Base-by-base conservation (phyloP, 2,329 filamentous ascomycete species). In the Paraphaeosphaeria sporulosa region DNA sequence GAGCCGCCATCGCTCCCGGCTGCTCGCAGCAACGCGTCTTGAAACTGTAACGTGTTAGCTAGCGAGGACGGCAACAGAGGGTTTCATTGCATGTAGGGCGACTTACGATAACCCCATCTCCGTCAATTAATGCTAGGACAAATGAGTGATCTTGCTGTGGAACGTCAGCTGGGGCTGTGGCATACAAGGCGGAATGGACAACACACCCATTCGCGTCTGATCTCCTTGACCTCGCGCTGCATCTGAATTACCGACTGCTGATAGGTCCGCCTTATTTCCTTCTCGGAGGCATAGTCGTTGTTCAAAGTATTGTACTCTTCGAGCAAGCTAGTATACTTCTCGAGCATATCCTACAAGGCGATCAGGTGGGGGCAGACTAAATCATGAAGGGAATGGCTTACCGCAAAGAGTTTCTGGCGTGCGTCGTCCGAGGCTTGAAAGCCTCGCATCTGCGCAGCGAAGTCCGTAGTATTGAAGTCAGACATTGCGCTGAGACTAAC, bases 61-160 rank as follows among this genome's bases (percentile, higher is more conserved):
- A 12, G 25, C 10, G 9, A 43, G 21, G 38, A 46, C 4, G 3
- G 32, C 13, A 13, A 32, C 4, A 8, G 30, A 9, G 10, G 30
- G 6, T 12, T 8, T 2, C 34, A 42, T 13, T 12, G 21, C 48
- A 44, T 27, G 32, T 19, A n/a, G 13, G 15, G 34, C 15, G 13
- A 73, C 77, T 70, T 69, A 81, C 79, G 55, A 81, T 74, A 64
- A 80, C 80, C 25, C 81, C 81, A 70, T 84, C 82, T n/a, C 82
- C 82, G 69, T 84, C 82, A 49, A 84, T 80, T 49, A 83, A 68
- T 42, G 76, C 80, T 67, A 83, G 67, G 13, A 80, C 79, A 60
- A 83, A 83, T 19, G 80, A 77, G 61, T 74, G 80, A 9, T 65
- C 61, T 42, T 78, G 72, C 73, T 76, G 53, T 38, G 25, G 34